Conservation (phyloP, 2,329 filamentous ascomycete species). For the Fusarium gaditjirri region DNA sequence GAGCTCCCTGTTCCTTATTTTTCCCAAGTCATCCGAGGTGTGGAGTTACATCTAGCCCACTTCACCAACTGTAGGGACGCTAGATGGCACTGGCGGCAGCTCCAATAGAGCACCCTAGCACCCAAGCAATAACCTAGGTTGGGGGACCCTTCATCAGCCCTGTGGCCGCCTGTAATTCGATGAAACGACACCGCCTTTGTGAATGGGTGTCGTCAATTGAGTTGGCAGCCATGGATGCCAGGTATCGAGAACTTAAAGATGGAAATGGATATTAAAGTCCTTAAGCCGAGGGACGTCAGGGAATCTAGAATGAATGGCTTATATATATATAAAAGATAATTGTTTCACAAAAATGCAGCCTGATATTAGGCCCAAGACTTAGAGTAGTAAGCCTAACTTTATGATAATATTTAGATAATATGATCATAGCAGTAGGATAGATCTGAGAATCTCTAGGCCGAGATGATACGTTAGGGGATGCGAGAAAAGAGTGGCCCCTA, state of each 20-base stretch:
- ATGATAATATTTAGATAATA: neutral
- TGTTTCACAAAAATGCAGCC: neutral
- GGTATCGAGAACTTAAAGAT: neutral
- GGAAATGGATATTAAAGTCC: neutral
- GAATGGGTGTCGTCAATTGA: conserved; percentile 12
- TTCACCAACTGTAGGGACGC: neutral
- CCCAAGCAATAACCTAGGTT: neutral
- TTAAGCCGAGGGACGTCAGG: neutral
- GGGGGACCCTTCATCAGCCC: conserved; percentile 39
- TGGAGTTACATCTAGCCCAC: neutral
- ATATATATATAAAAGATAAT: no score
- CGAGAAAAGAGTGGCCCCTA: neutral
- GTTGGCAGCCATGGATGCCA: neutral
- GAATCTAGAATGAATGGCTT: no score
- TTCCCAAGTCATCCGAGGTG: neutral
- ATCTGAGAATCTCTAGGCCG: neutral
- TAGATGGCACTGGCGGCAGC: conserved; percentile 6
- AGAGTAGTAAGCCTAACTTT: neutral
- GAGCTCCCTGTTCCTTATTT: neutral
- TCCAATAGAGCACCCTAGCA: conserved; percentile 5
- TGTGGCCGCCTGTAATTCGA: conserved; percentile 41
- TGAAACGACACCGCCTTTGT: conserved; percentile 42
- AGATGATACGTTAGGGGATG: neutral
- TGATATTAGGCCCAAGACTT: neutral
- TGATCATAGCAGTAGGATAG: neutral